These are phyloP conservation scores for Tremella mesenterica DNA, from an alignment of 768 basidiomycete species.

Conservation along the genomic window DNA sequence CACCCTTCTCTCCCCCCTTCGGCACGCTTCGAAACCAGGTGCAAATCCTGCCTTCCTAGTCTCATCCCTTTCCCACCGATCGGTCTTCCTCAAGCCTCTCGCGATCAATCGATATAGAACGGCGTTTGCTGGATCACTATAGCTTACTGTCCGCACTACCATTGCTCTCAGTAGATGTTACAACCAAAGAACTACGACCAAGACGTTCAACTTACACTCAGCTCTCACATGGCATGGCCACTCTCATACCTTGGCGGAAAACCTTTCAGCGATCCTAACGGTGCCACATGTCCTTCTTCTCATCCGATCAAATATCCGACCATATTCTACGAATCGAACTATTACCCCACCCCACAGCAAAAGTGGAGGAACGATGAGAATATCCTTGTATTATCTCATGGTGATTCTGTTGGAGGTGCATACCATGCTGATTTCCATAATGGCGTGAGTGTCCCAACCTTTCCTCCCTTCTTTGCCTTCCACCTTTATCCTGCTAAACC, in stretches of 20 bases:
- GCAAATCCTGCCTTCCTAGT: no score
- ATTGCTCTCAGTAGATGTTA: no score
- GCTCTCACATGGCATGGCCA: slow-evolving; percentile 40
- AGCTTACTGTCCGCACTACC: no score
- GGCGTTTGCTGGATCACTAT: no score
- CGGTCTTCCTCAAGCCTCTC: neutral
- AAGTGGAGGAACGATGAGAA: slow-evolving; percentile 30
- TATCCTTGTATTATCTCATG: slow-evolving; percentile 28
- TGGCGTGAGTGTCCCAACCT: slow-evolving; percentile 16
- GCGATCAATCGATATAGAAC: no score
- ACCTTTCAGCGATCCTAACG: slow-evolving; percentile 14
- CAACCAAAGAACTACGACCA: no score
- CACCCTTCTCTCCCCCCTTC: no score
- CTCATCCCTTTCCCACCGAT: no score
- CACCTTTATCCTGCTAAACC: no score
- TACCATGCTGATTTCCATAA: slow-evolving; percentile 37
- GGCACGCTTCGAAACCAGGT: no score
- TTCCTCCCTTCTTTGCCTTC: neutral
- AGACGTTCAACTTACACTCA: slow-evolving; percentile 1
- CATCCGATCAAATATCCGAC: slow-evolving; percentile 31
- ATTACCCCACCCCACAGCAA: slow-evolving; percentile 21
- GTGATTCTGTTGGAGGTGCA: slow-evolving; percentile 23
- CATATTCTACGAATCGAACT: slow-evolving; percentile 29
- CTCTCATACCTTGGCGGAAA: slow-evolving; percentile 8
- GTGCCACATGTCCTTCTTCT: slow-evolving; percentile 24